Base-by-base conservation (phyloP, 768 basidiomycete genomes). In the Serpula lacrymans region DNA sequence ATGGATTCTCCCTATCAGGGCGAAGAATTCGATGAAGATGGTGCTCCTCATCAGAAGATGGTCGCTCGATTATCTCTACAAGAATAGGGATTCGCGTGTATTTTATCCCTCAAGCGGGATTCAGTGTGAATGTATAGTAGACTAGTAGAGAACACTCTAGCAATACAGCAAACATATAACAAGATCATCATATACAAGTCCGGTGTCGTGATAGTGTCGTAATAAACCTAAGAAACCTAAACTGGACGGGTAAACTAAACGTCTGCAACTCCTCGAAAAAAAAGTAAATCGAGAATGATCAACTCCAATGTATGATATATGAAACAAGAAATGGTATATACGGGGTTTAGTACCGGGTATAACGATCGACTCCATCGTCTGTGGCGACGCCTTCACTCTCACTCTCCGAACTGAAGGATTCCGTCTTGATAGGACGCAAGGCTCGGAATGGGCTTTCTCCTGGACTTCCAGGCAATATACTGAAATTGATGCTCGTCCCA, bases 11-110 rank as follows among this genome's bases (percentile, higher is more conserved):
- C n/a, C n/a, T n/a, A n/a, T 32, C 60, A 88, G 82, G 84, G 82
- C 47, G 72, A 73, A 18, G 75, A 78, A 59, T 88, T 86, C 65
- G 84, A 85, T 62, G 86, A 82, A 65, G 89, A 85, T 42, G 88
- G 88, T 23, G 88, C 77, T 54, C 88, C 85, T 43, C 88, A 92
- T 74, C 88, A 90, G 59, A 82, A 78, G 64, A 88, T 91, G 88
- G 71, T 82, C 45, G 63, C 74, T 50, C 69, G 64, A 47, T 59
- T 86, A 51, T 70, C 74, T 44, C 62, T 65, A 58, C 59, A 60
- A 37, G 53, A 49, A 42, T 59, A 62, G 44, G 34, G 47, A 42
- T 47, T 45, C 53, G 52, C 53, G 43, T 55, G 48, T 52, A 37
- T 52, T 27, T 45, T 38, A 36, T 34, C 46, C 32, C 42, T 38